Percentiles rank a stretch among this genome's conserved stretches.
Conservation (phyloP, 345 rosid species). For the Camelina sativa region DNA sequence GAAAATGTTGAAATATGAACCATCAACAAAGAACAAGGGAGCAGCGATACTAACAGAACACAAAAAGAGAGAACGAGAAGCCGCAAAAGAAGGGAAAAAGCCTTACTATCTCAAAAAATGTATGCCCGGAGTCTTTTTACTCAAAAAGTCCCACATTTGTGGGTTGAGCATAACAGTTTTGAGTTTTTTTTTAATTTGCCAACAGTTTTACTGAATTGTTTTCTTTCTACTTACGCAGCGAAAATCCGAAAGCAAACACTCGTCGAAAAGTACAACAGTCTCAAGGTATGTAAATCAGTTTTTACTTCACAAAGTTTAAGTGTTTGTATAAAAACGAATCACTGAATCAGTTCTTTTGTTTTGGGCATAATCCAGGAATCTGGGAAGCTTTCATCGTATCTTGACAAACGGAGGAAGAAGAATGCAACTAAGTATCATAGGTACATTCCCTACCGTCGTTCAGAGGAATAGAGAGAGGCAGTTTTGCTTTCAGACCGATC, state of each 20-base stretch:
- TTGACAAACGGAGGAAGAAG: constrained; percentile 85
- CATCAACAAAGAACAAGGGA: constrained; percentile 63
- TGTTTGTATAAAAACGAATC: constrained; percentile 28
- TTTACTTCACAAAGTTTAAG: background rate
- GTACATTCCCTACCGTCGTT: constrained; percentile 81
- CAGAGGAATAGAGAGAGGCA: constrained; percentile 40
- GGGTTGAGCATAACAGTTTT: constrained; percentile 7
- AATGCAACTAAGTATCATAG: constrained; percentile 91
- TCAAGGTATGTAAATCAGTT: constrained; percentile 60
- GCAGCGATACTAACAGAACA: constrained; percentile 67
- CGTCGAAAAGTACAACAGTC: constrained; percentile 68
- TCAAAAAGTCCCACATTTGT: background rate
- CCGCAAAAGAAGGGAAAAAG: constrained; percentile 77
- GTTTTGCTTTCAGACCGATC: constrained; percentile 7
- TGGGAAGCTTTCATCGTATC: constrained; percentile 77
- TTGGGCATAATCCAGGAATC: constrained; percentile 52
- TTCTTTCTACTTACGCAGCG: constrained; percentile 57
- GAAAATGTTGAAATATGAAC: constrained; percentile 68
- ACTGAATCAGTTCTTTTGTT: background rate
- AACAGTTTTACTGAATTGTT: constrained; percentile 31
- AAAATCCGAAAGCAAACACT: constrained; percentile 78
- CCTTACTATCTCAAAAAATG: constrained; percentile 92
- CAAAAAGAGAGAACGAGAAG: constrained; percentile 88
- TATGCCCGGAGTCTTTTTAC: constrained; percentile 31
- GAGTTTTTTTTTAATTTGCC: background rate